phyloP scores from a whole-genome alignment of 2,329 filamentous ascomycete genomes.

The Neocucurbitaria cava region DNA sequence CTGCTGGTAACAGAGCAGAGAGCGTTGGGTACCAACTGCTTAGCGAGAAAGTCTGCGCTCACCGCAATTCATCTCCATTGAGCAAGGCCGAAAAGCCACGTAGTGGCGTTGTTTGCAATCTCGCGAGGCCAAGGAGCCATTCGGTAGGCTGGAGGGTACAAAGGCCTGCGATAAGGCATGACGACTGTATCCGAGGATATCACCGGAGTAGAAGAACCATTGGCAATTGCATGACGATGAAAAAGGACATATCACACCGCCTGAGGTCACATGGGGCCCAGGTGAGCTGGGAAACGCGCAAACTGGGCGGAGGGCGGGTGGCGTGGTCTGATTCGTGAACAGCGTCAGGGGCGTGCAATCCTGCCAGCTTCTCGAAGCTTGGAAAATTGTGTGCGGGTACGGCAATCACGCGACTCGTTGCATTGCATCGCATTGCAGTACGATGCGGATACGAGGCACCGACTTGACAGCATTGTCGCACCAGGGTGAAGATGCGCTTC shows the following conservation, averaged over 20 bases:
- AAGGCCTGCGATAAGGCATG: conserved; percentile 5
- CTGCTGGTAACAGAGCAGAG: conserved; percentile 3
- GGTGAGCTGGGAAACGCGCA: conserved; percentile 11
- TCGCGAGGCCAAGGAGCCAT: not conserved
- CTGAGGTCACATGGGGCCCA: conserved; percentile 38
- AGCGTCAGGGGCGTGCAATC: conserved; percentile 29
- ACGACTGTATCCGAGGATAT: conserved; percentile 1
- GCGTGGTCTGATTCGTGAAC: conserved; percentile 37
- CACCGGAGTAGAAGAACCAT: conserved; percentile 19
- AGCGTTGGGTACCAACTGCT: not conserved
- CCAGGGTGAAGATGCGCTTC: not conserved
- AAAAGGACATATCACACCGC: conserved; percentile 41
- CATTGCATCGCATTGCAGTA: conserved; percentile 21
- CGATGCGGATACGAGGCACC: conserved; percentile 9
- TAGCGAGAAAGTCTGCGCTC: conserved; percentile 1
- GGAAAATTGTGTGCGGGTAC: conserved; percentile 14
- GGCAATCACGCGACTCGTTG: conserved; percentile 37
- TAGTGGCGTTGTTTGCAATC: conserved; percentile 6
- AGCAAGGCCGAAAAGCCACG: conserved; percentile 3
- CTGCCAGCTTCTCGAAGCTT: conserved; percentile 39
- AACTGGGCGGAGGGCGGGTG: conserved; percentile 14
- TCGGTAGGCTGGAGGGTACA: not conserved
- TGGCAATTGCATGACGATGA: conserved; percentile 17
- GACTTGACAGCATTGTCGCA: conserved; percentile 1
- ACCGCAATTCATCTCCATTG: not conserved